These are phyloP conservation scores for Geosmithia morbida DNA, from an alignment of 2,329 filamentous ascomycete species.

Conservation along the genomic window DNA sequence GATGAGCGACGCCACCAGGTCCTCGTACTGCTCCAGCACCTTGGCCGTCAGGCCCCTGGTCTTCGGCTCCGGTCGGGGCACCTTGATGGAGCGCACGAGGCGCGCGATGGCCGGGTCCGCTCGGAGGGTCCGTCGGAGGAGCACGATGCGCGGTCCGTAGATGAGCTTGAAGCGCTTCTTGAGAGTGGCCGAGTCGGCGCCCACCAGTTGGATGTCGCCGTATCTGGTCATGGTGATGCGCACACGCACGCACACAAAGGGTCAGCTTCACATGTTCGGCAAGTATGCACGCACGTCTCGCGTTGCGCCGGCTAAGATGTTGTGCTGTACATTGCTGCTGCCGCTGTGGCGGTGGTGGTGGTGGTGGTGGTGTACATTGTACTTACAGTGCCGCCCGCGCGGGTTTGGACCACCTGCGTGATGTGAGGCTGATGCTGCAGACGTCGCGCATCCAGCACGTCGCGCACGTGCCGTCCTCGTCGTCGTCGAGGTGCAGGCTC, in stretches of 20 bases:
- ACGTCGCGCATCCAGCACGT: constrained; percentile 53
- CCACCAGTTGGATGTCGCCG: constrained; percentile 42
- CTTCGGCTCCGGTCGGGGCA: constrained; percentile 28
- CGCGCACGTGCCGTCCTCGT: constrained; percentile 35
- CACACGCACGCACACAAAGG: background rate
- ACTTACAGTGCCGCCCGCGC: constrained; percentile 36
- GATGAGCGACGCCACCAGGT: constrained; percentile 43
- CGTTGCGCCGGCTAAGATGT: too few species aligned
- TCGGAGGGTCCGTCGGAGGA: constrained; percentile 44
- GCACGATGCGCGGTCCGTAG: constrained; percentile 35
- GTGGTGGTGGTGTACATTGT: background rate
- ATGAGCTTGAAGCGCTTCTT: constrained; percentile 43
- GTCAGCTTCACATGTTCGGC: too few species aligned
- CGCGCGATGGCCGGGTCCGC: constrained; percentile 35
- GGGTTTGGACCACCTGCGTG: constrained; percentile 35
- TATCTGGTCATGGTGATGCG: constrained; percentile 27
- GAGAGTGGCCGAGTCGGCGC: constrained; percentile 36
- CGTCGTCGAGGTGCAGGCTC: constrained; percentile 30
- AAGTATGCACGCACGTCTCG: too few species aligned
- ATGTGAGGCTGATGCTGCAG: constrained; percentile 32
- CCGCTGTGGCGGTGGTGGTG: too few species aligned
- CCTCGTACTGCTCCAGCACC: constrained; percentile 35
- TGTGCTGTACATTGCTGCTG: too few species aligned
- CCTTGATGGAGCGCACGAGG: constrained; percentile 41
- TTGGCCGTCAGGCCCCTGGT: constrained; percentile 11